Evolutionary conservation across 176 grass and related monocot genomes (phyloP), one percentile per base, ranked within the genome.

Genomic region (Aegilops umbellulata): DNA sequence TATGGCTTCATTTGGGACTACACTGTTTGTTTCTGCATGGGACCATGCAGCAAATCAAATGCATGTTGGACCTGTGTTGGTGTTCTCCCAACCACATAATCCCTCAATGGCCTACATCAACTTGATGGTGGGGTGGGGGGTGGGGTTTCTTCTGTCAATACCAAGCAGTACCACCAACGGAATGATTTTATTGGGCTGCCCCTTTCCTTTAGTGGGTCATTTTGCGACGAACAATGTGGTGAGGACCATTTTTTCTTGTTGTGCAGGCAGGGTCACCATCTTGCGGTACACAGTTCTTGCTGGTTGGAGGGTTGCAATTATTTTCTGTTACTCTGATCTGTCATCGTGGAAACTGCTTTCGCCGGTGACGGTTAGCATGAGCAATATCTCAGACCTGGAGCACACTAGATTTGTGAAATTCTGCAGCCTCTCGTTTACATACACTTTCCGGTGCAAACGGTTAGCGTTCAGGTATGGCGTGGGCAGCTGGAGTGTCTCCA

Each of bases 111-210:
- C 87, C 67, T 80, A 57, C 67, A 30, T 63, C 82, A 75, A 75
- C 58, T 85, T 85, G 87, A 61, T 80, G 71, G 60, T 85, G 87
- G 82, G 82, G 46, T 49, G 14, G 44, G 49, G 22, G 41, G 74
- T 78, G 49, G 49, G 49, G 16, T 19, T 53, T 19, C 38, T 82
- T 10, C 30, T 82, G 10, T 55, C 26, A 2, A 22, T 80, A 69
- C 44, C 22, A 62, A 82, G 20, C 55, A 58, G 46, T 77, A 82
- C 70, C 49, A 68, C 27, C 7, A 67, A 81, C 46, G 71, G 69
- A 73, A 76, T 38, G 15, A 69, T 89, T 69, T 81, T 69, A 75
- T 65, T 24, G 69, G 46, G 78, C 69, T 75, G 13, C 46, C 13
- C 10, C 15, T 69, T 88, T 46, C 49, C 80, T 47, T 83, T 70